These are phyloP conservation scores for Coemansia asiatica DNA, from an alignment of 192 early-diverging fungal genomes.

Conservation along the genomic window DNA sequence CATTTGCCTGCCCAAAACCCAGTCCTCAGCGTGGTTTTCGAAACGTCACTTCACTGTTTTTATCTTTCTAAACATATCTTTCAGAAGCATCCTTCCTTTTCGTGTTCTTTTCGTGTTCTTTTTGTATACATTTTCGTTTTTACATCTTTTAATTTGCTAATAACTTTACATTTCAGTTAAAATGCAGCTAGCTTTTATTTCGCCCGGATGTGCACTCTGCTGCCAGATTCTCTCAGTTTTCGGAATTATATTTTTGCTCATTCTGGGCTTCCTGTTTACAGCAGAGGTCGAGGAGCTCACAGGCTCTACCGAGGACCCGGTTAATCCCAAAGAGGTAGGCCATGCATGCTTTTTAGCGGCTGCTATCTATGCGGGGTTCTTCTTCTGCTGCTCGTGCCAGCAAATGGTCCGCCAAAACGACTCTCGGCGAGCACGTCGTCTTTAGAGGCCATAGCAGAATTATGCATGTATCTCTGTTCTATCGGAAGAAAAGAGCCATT, in stretches of 20 bases:
- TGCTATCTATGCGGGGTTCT: conserved; percentile 48
- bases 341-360: conserved; percentile 54
- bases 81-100: too few relatives aligned
- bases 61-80: too few relatives aligned
- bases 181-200: conserved; percentile 56
- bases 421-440: conserved; percentile 43
- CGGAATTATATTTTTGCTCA: conserved; percentile 52
- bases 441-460: conserved; percentile 13
- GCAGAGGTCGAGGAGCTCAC: conserved; percentile 53
- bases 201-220: conserved; percentile 54
- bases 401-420: conserved; percentile 38
- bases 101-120: too few relatives aligned
- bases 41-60: too few relatives aligned
- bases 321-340: conserved; percentile 54
- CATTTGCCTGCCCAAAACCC: too few relatives aligned
- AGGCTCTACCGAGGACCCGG: conserved; percentile 53
- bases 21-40: too few relatives aligned
- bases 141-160: too few relatives aligned
- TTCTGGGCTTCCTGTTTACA: conserved; percentile 52
- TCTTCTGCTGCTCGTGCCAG: conserved; percentile 56
- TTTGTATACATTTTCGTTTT: too few relatives aligned
- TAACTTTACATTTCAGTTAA: too few relatives aligned
- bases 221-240: conserved; percentile 55
- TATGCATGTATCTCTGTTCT: too few relatives aligned
- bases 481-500: too few relatives aligned